phyloP scores from a whole-genome alignment of 257 asterid species.

The Solanum paucissectum region DNA sequence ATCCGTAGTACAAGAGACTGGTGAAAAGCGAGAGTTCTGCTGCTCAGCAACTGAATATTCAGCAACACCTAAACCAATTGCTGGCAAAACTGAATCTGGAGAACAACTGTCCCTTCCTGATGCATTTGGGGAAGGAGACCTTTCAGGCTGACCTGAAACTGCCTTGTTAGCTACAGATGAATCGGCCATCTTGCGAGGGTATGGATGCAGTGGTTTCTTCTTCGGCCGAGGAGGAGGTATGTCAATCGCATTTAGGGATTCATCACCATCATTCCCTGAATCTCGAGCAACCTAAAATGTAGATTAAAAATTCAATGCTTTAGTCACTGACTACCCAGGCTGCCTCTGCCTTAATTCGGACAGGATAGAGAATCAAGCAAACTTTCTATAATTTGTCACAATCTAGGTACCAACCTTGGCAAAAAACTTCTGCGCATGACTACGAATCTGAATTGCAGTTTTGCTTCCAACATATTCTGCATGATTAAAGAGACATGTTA shows the following conservation, averaged over 20 bases:
- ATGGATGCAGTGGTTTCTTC: conserved; percentile 77
- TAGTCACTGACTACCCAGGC: background rate
- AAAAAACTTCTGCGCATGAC: conserved; percentile 88
- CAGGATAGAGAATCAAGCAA: background rate
- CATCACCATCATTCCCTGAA: conserved; percentile 35
- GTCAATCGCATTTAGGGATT: conserved; percentile 34
- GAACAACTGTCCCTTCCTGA: conserved; percentile 38
- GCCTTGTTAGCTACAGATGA: conserved; percentile 2
- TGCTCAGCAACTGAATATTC: conserved; percentile 28
- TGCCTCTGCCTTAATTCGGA: background rate
- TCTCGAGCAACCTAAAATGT: conserved; percentile 42
- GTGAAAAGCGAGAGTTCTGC: conserved; percentile 37
- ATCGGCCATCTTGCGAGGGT: conserved; percentile 60
- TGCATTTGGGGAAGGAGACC: conserved; percentile 9
- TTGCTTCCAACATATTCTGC: conserved; percentile 79
- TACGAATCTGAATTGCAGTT: conserved; percentile 84
- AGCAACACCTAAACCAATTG: conserved; percentile 30
- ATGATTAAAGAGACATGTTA: background rate
- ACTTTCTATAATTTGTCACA: background rate
- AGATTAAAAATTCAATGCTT: background rate
- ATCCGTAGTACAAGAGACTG: conserved; percentile 35
- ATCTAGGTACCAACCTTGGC: conserved; percentile 36
- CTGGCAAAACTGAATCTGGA: conserved; percentile 69
- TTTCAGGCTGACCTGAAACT: conserved; percentile 21
- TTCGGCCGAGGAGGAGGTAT: conserved; percentile 98